Conservation (phyloP, 2,329 filamentous ascomycete species). For the Fusarium odoratissimum region DNA sequence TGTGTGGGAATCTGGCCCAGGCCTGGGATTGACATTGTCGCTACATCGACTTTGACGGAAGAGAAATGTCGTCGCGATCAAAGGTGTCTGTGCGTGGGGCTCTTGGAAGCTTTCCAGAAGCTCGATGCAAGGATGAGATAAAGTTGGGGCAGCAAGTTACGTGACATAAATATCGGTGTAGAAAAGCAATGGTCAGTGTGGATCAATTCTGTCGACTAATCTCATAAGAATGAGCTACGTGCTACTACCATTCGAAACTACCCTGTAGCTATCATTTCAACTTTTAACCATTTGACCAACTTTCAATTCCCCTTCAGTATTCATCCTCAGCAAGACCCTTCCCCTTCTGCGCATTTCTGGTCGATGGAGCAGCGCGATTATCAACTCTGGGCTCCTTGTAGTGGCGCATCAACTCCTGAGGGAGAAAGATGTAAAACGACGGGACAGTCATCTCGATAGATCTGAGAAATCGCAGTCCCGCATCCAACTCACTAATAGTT, state of each 20-base stretch:
- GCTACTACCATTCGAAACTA: neutral
- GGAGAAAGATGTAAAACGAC: slow-evolving; percentile 72
- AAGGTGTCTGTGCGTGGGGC: slow-evolving; percentile 41
- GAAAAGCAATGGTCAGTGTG: accelerated
- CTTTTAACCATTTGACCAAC: neutral
- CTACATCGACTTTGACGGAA: slow-evolving; percentile 48
- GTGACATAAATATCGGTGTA: slow-evolving; percentile 16
- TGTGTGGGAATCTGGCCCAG: slow-evolving; percentile 74
- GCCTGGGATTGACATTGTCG: slow-evolving; percentile 77
- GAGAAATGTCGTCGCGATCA: slow-evolving; percentile 19
- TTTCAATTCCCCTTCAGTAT: slow-evolving; percentile 3
- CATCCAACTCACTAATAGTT: slow-evolving; percentile 66
- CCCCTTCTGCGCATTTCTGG: slow-evolving; percentile 49
- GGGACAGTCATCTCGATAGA: slow-evolving; percentile 65
- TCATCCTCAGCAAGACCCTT: slow-evolving; percentile 36
- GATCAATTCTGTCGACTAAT: slow-evolving; percentile 9
- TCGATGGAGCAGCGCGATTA: slow-evolving; percentile 59
- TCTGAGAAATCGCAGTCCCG: slow-evolving; percentile 75
- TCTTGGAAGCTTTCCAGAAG: slow-evolving; percentile 47
- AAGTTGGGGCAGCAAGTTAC: neutral
- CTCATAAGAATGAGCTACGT: neutral
- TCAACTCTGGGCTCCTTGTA: slow-evolving; percentile 69
- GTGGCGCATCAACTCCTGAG: slow-evolving; percentile 75
- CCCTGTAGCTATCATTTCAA: slow-evolving; percentile 6
- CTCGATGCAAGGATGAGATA: slow-evolving; percentile 23